phyloP scores from a whole-genome alignment of 169 alveolate genomes.

The Plasmodium adleri region DNA sequence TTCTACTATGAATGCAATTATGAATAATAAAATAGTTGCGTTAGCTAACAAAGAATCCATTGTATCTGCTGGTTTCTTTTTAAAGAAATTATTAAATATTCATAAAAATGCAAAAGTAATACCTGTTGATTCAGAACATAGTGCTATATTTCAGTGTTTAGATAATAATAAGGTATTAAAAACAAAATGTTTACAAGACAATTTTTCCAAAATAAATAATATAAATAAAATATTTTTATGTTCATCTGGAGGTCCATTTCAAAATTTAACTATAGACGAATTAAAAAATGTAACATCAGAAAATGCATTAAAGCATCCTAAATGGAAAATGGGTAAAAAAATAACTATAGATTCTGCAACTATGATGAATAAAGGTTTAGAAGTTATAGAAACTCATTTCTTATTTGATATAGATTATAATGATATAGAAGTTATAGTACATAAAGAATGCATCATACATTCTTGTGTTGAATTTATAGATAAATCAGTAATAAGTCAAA shows the following conservation, averaged over 20 bases:
- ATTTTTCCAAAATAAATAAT: constrained; percentile 53
- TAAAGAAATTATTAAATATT: constrained; percentile 40
- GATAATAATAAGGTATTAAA: constrained; percentile 71
- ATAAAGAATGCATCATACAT: constrained; percentile 89
- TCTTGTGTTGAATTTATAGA: constrained; percentile 88
- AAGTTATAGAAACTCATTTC: constrained; percentile 90
- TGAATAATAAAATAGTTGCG: constrained; percentile 86
- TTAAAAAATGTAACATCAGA: constrained; percentile 73
- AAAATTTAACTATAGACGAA: constrained; percentile 57
- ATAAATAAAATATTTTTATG: constrained; percentile 80
- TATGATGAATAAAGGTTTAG: constrained; percentile 91
- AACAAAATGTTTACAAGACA: constrained; percentile 44
- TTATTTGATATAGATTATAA: constrained; percentile 86
- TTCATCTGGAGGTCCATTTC: constrained; percentile 87
- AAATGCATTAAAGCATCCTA: constrained; percentile 86
- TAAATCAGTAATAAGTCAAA: constrained; percentile 87
- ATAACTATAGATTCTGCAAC: constrained; percentile 91
- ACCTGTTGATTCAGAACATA: constrained; percentile 92
- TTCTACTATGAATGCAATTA: constrained; percentile 89
- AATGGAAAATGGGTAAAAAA: constrained; percentile 91
- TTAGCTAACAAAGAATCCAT: constrained; percentile 90
- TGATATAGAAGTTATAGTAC: constrained; percentile 82
- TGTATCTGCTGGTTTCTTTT: constrained; percentile 87
- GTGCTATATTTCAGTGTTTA: constrained; percentile 89
- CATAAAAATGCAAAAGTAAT: constrained; percentile 72